Percentiles rank a stretch among this genome's conserved stretches.
Evolutionary conservation across 2,329 filamentous ascomycete genomes (phyloP).

Genomic region (Claviceps sp.): DNA sequence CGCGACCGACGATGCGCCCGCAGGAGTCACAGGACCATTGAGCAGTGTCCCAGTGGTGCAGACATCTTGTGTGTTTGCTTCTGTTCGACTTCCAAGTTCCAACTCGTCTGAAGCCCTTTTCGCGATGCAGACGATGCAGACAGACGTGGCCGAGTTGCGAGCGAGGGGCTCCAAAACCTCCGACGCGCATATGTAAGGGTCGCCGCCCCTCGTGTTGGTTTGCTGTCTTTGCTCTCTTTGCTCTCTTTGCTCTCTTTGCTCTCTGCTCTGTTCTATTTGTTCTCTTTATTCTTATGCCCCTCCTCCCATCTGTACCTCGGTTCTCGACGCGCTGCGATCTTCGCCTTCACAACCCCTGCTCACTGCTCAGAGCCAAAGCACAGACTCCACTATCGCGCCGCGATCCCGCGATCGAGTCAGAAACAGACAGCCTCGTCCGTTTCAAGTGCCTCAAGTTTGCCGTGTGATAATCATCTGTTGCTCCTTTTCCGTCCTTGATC

Average conservation of each 20-base stretch:
- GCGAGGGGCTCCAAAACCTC: no score
- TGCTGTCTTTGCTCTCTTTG: no score
- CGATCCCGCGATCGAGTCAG: not conserved
- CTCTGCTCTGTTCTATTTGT: no score
- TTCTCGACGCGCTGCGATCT: no score
- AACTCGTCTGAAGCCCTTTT: not conserved
- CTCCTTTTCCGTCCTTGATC: not conserved
- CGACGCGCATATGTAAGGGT: no score
- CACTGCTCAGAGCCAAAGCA: not conserved
- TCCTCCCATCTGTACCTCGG: no score
- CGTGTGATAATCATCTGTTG: not conserved
- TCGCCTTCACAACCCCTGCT: not conserved
- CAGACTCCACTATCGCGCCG: not conserved
- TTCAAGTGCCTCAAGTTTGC: not conserved
- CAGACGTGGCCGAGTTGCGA: not conserved
- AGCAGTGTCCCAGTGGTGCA: not conserved
- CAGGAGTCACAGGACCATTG: not conserved
- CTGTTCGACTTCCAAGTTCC: not conserved
- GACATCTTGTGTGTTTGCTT: conserved; percentile 4
- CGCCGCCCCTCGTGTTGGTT: no score
- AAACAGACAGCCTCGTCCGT: not conserved
- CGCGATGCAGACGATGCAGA: not conserved
- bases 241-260: no score
- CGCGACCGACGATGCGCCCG: no score
- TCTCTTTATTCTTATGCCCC: no score